These are phyloP conservation scores for Calocybe cyanea DNA, from an alignment of 768 basidiomycete genomes.

Conservation along the genomic window DNA sequence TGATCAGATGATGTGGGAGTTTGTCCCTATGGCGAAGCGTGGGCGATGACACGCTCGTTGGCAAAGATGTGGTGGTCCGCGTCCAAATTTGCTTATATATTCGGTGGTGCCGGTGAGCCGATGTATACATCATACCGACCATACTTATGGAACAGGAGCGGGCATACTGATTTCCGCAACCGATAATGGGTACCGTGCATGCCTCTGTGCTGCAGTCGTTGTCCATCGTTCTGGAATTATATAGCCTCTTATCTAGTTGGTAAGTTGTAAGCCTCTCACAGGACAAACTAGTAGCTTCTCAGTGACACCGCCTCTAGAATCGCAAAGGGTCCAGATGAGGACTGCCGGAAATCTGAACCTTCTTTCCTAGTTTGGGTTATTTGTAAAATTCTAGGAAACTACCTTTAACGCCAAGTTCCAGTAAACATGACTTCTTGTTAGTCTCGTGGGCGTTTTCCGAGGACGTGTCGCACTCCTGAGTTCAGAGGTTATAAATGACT, in stretches of 20 bases:
- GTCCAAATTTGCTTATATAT: slow-evolving; percentile 1
- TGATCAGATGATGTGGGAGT: slow-evolving; percentile 15
- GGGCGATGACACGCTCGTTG: slow-evolving; percentile 9
- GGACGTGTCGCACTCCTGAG: slow-evolving; percentile 14
- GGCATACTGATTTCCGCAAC: neutral
- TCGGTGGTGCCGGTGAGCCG: slow-evolving; percentile 8
- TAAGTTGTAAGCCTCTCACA: slow-evolving; percentile 11
- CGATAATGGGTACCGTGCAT: neutral
- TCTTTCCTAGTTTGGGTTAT: slow-evolving; percentile 15
- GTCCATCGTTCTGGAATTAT: slow-evolving; percentile 3
- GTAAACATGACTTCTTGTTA: slow-evolving; percentile 8
- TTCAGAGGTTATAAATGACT: slow-evolving; percentile 22
- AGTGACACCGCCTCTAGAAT: slow-evolving; percentile 9
- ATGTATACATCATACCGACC: slow-evolving; percentile 1
- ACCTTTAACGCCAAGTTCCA: slow-evolving; percentile 9
- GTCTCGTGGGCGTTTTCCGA: slow-evolving; percentile 18
- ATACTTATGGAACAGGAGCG: neutral
- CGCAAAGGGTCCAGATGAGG: slow-evolving; percentile 3
- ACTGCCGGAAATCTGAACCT: slow-evolving; percentile 10
- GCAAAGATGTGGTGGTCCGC: slow-evolving; percentile 1
- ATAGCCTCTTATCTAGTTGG: slow-evolving; percentile 3
- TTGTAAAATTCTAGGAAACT: slow-evolving; percentile 11
- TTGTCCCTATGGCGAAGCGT: slow-evolving; percentile 1
- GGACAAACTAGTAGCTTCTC: slow-evolving; percentile 14
- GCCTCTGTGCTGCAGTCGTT: neutral